These are phyloP conservation scores for Oryza brachyantha DNA, from an alignment of 176 grass and related monocot genomes.

Conservation along the genomic window DNA sequence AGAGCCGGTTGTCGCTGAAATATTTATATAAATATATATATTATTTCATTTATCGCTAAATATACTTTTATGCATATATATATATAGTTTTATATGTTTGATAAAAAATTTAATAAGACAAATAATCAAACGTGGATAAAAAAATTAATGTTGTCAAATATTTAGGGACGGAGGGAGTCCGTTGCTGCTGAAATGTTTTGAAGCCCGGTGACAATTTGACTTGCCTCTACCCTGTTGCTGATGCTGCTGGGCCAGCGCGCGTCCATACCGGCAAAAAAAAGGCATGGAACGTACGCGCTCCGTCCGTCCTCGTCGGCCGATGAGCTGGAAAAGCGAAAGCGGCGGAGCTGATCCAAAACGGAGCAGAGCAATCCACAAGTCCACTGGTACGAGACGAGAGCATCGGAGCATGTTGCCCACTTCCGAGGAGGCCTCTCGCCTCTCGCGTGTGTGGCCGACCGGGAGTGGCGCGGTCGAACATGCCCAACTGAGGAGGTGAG, in stretches of 20 bases:
- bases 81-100: no score
- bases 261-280: not conserved
- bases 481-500: not conserved
- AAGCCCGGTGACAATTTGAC: not conserved
- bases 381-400: not conserved
- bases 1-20: no score
- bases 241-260: not conserved
- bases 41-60: no score
- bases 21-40: no score
- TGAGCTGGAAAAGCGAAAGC: not conserved
- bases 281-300: not conserved
- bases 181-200: no score
- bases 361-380: not conserved
- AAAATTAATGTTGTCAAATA: no score
- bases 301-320: not conserved
- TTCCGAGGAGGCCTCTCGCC: not conserved
- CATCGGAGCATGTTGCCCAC: not conserved
- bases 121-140: no score
- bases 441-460: not conserved
- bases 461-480: not conserved
- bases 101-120: no score
- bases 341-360: not conserved
- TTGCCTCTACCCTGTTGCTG: not conserved
- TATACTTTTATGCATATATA: no score
- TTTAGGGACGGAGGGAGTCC: no score